Evolutionary conservation across 257 asterid species (phyloP).

Genomic region (Salvia miltiorrhiza): DNA sequence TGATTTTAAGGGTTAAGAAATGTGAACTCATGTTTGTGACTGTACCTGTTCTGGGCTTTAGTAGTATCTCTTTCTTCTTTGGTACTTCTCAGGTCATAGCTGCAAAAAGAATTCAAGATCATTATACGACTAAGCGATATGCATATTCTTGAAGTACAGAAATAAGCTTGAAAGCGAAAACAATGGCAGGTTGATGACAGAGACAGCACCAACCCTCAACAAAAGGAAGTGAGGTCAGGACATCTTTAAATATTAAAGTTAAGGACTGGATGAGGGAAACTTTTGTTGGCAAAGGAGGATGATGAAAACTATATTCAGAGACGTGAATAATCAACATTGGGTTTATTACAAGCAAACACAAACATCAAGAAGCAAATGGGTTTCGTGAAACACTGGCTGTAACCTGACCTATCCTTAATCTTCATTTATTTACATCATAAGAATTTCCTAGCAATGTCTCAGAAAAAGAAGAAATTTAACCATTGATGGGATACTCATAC

Average conservation of each 20-base stretch:
- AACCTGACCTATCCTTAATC: background rate
- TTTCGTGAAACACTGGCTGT: background rate
- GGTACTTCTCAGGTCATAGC: constrained; percentile 71
- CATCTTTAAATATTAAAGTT: background rate
- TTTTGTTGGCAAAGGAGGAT: background rate
- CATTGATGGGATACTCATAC: background rate
- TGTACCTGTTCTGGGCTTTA: constrained; percentile 59
- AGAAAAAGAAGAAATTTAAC: background rate
- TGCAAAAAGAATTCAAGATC: constrained; percentile 37
- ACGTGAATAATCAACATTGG: background rate
- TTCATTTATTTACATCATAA: constrained; percentile 6
- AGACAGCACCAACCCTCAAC: background rate
- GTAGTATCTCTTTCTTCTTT: constrained; percentile 70
- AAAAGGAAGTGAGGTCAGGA: background rate
- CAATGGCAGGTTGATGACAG: background rate
- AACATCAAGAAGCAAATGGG: background rate
- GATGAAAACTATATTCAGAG: background rate
- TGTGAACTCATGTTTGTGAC: background rate
- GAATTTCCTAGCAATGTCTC: background rate
- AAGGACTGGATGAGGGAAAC: background rate
- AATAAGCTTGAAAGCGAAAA: background rate
- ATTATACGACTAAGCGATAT: constrained; percentile 3
- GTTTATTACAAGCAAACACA: constrained; percentile 1
- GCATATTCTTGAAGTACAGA: constrained; percentile 6
- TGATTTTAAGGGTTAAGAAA: background rate